Percentiles rank a stretch among this genome's conserved stretches.
phyloP scores from a whole-genome alignment of 2,329 filamentous ascomycete species.

The Peltaster fructicola region DNA sequence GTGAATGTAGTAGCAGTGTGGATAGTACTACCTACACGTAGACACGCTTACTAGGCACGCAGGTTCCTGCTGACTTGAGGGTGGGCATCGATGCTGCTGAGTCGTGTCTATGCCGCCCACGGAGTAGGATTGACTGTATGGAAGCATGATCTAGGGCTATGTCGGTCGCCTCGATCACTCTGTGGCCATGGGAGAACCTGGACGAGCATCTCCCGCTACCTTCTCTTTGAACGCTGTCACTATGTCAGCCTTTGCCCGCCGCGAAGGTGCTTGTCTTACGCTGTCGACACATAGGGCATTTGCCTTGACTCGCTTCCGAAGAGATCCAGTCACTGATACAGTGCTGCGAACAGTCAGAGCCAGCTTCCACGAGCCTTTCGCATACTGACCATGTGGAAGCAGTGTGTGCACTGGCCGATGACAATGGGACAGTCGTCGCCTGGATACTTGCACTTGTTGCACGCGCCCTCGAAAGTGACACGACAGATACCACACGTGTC shows the following conservation, averaged over 20 bases:
- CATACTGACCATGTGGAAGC: constrained; percentile 71
- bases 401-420: constrained; percentile 90
- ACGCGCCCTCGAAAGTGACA: constrained; percentile 93
- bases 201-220: too few species aligned
- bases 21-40: too few species aligned
- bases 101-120: too few species aligned
- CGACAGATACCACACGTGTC: constrained; percentile 98
- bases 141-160: too few species aligned
- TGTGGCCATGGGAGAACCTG: too few species aligned
- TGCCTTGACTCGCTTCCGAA: constrained; percentile 78
- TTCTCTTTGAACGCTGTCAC: constrained; percentile 16
- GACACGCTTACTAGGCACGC: too few species aligned
- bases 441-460: constrained; percentile 93
- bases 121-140: too few species aligned
- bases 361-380: neutral
- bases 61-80: too few species aligned
- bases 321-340: constrained; percentile 94
- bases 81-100: too few species aligned
- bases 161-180: too few species aligned
- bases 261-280: constrained; percentile 17
- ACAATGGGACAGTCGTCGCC: constrained; percentile 92
- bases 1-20: too few species aligned
- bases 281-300: constrained; percentile 96
- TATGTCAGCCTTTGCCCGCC: constrained; percentile 1
- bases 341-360: constrained; percentile 41